Evolutionary conservation across 2,329 filamentous ascomycete genomes (phyloP).

Genomic region (Akanthomyces dipterigenus): DNA sequence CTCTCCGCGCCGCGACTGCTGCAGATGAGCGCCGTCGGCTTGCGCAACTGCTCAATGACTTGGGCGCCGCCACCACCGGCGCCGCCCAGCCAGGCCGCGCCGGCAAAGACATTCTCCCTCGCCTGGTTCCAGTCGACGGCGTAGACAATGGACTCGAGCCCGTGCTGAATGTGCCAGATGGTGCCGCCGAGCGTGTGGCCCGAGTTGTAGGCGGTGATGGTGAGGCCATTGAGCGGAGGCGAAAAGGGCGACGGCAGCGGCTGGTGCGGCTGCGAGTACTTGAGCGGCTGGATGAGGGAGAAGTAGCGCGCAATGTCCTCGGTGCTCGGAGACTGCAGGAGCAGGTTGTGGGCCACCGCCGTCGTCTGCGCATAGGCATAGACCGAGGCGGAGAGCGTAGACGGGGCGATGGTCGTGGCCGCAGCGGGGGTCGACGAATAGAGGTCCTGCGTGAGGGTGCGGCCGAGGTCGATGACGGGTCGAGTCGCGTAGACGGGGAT

Average conservation of each 20-base stretch:
- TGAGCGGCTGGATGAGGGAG: constrained; percentile 80
- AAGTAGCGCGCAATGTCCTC: constrained; percentile 94
- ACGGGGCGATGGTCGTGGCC: constrained; percentile 70
- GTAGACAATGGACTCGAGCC: constrained; percentile 93
- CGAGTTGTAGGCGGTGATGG: constrained; percentile 93
- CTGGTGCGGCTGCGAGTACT: constrained; percentile 95
- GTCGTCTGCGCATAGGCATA: constrained; percentile 48
- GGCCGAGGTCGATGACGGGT: constrained; percentile 87
- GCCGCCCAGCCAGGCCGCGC: constrained; percentile 87
- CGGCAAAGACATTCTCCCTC: constrained; percentile 89
- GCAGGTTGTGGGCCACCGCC: constrained; percentile 46
- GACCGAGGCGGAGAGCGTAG: constrained; percentile 60
- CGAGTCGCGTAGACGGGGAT: constrained; percentile 93
- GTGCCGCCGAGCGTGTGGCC: constrained; percentile 94
- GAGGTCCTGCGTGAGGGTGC: constrained; percentile 83
- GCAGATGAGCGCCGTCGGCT: constrained; percentile 89
- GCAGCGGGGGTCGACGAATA: constrained; percentile 87
- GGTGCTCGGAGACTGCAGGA: constrained; percentile 63
- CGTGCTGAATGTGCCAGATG: constrained; percentile 98
- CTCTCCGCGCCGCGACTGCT: constrained; percentile 76
- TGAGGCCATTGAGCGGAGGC: constrained; percentile 81
- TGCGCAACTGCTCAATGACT: constrained; percentile 86
- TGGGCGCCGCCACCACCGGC: constrained; percentile 74
- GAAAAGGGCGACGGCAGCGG: constrained; percentile 82
- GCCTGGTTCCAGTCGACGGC: constrained; percentile 98